phyloP scores from a whole-genome alignment of 495 filamentous ascomycete genomes.

The Hypoxylon fuscum region DNA sequence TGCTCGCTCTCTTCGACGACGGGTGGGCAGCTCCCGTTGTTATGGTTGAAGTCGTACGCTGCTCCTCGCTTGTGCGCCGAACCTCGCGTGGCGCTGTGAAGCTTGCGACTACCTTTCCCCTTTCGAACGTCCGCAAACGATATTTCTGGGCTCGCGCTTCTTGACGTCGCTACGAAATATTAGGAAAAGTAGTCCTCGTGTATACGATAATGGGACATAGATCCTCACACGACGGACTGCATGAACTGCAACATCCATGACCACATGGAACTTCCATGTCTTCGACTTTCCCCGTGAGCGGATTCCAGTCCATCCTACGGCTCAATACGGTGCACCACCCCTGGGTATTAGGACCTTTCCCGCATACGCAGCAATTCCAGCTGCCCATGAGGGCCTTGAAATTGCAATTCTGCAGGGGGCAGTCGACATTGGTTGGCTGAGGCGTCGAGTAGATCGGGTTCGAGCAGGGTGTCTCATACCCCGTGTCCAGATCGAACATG shows the following conservation, averaged over 20 bases:
- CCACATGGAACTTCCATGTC: slow-evolving; percentile 51
- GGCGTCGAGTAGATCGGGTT: slow-evolving; percentile 51
- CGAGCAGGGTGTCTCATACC: slow-evolving; percentile 52
- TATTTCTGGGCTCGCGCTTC: slow-evolving; percentile 40
- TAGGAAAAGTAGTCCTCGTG: slow-evolving; percentile 8
- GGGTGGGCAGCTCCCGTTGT: slow-evolving; percentile 32
- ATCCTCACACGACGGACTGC: slow-evolving; percentile 47
- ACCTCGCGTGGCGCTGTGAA: slow-evolving; percentile 27
- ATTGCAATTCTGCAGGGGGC: slow-evolving; percentile 53
- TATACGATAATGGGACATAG: background rate
- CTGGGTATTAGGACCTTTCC: slow-evolving; percentile 48
- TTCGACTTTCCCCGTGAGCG: slow-evolving; percentile 45
- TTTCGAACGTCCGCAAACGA: slow-evolving; percentile 45
- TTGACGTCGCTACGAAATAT: slow-evolving; percentile 33
- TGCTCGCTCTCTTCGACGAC: slow-evolving; percentile 36
- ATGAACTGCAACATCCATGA: slow-evolving; percentile 54
- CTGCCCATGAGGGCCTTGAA: slow-evolving; percentile 49
- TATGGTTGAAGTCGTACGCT: slow-evolving; percentile 36
- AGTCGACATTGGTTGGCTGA: slow-evolving; percentile 48
- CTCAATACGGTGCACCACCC: slow-evolving; percentile 51
- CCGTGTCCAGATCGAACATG: slow-evolving; percentile 51
- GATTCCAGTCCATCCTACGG: slow-evolving; percentile 47
- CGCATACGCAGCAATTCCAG: slow-evolving; percentile 56
- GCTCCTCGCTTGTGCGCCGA: slow-evolving; percentile 35
- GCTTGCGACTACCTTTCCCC: slow-evolving; percentile 39